Percentiles rank a stretch among this genome's conserved stretches.
phyloP scores from a whole-genome alignment of 768 basidiomycete species.

The Strobilomyces dryophilus region DNA sequence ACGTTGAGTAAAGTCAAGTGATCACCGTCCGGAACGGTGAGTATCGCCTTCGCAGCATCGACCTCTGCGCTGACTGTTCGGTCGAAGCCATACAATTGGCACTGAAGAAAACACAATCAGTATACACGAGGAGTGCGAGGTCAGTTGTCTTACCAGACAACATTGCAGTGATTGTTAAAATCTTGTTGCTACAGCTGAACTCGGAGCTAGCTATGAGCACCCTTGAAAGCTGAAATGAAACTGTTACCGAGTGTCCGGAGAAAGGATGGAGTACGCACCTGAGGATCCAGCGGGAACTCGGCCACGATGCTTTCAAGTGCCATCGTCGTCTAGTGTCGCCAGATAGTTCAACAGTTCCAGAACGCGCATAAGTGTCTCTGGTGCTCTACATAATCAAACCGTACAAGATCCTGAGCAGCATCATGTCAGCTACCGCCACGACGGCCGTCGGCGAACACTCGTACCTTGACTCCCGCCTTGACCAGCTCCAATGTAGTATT shows the following conservation, averaged over 20 bases:
- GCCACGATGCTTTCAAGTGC: constrained; percentile 92
- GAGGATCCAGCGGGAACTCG: constrained; percentile 98
- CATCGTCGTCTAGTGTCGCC: constrained; percentile 90
- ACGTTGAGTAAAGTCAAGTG: constrained; percentile 94
- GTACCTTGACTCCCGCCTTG: constrained; percentile 86
- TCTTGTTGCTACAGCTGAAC: constrained; percentile 94
- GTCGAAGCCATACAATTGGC: constrained; percentile 93
- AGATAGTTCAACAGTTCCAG: constrained; percentile 91
- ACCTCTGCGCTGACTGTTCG: constrained; percentile 87
- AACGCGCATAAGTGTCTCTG: constrained; percentile 96
- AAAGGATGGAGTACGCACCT: constrained; percentile 43
- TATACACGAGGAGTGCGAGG: not conserved
- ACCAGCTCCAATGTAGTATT: constrained; percentile 92
- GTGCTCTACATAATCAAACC: constrained; percentile 91
- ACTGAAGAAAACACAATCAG: constrained; percentile 31
- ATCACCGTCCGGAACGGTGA: constrained; percentile 94
- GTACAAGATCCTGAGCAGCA: constrained; percentile 60
- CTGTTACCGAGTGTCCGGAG: not conserved
- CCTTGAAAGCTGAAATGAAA: constrained; percentile 60
- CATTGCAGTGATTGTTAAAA: constrained; percentile 94
- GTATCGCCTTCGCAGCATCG: constrained; percentile 82
- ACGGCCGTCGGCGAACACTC: not conserved
- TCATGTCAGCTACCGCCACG: not conserved
- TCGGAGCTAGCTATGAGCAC: constrained; percentile 93
- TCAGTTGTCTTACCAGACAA: constrained; percentile 63